These are phyloP conservation scores for Magnaporthiopsis rhizophila DNA, from an alignment of 2,329 filamentous ascomycete genomes.

Conservation along the genomic window DNA sequence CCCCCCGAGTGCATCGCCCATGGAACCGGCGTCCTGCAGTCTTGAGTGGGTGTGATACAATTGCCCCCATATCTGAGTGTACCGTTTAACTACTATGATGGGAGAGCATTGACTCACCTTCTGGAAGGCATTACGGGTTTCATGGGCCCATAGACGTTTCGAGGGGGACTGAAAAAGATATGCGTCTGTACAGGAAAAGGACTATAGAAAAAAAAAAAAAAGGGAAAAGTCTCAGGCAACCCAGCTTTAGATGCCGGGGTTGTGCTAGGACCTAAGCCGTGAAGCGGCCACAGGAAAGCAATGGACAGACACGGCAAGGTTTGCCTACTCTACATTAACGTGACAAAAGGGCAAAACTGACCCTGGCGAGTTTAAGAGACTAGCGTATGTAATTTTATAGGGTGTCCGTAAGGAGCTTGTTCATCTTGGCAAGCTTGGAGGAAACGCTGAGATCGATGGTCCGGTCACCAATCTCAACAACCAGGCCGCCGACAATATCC, in stretches of 20 bases:
- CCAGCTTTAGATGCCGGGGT: neutral
- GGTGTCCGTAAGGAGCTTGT: conserved; percentile 95
- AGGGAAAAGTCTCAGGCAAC: no score
- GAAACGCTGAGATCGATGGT: conserved; percentile 97
- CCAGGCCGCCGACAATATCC: conserved; percentile 84
- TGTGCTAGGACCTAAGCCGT: neutral
- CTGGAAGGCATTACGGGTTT: no score
- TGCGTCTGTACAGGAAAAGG: neutral
- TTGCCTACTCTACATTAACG: neutral
- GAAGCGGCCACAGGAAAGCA: neutral
- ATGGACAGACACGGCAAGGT: neutral
- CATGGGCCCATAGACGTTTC: no score
- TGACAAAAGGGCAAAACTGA: neutral
- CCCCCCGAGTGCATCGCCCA: neutral
- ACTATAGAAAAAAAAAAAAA: no score
- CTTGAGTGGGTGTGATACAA: no score
- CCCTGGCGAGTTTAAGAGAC: neutral
- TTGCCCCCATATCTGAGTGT: no score
- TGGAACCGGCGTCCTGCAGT: neutral
- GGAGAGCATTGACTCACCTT: no score
- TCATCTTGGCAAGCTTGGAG: conserved; percentile 92
- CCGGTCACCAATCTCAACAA: conserved; percentile 95
- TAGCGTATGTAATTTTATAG: conserved; percentile 62
- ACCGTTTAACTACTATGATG: no score
- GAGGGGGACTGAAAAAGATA: neutral